These are phyloP conservation scores for Silene noctiflora DNA, from an alignment of 179 eudicot species.

Conservation along the genomic window DNA sequence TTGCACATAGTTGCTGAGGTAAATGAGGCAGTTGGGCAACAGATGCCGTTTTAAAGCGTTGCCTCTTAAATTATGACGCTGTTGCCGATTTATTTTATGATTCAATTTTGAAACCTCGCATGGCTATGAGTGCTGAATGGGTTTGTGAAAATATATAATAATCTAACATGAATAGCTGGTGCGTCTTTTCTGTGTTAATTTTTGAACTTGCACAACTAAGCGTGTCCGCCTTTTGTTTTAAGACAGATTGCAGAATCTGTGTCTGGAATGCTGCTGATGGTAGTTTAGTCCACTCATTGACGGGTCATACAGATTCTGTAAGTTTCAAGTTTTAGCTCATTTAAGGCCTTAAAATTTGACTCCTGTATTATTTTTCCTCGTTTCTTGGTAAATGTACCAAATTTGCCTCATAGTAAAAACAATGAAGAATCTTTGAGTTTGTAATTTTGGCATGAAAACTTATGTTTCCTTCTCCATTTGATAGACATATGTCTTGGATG, in stretches of 20 bases:
- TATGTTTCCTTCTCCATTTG: slow-evolving; percentile 7
- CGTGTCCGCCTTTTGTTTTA: slow-evolving; percentile 21
- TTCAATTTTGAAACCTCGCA: background rate
- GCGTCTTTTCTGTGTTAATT: background rate
- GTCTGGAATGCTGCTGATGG: slow-evolving; percentile 99
- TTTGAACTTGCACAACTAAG: slow-evolving; percentile 5
- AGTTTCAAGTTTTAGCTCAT: slow-evolving; percentile 27
- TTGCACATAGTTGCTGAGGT: slow-evolving; percentile 2
- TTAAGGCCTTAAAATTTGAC: background rate
- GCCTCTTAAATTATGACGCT: background rate
- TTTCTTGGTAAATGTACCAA: background rate
- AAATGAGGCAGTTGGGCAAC: background rate
- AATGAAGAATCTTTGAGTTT: background rate
- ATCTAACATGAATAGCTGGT: slow-evolving; percentile 5
- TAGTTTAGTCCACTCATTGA: slow-evolving; percentile 94
- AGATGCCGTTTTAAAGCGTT: background rate
- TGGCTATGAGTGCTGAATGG: background rate
- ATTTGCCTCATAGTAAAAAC: too few relatives aligned
- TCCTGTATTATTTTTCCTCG: background rate
- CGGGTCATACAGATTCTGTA: slow-evolving; percentile 97
- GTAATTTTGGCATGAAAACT: slow-evolving; percentile 8
- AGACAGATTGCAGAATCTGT: slow-evolving; percentile 98
- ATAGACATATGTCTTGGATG: slow-evolving; percentile 98
- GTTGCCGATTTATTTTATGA: background rate
- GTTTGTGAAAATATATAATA: slow-evolving; percentile 5